A percentile compares a stretch with the other conserved stretches of the same genome.
Evolutionary conservation across 2,329 filamentous ascomycete species (phyloP).

Genomic region (Passalora sequoiae): DNA sequence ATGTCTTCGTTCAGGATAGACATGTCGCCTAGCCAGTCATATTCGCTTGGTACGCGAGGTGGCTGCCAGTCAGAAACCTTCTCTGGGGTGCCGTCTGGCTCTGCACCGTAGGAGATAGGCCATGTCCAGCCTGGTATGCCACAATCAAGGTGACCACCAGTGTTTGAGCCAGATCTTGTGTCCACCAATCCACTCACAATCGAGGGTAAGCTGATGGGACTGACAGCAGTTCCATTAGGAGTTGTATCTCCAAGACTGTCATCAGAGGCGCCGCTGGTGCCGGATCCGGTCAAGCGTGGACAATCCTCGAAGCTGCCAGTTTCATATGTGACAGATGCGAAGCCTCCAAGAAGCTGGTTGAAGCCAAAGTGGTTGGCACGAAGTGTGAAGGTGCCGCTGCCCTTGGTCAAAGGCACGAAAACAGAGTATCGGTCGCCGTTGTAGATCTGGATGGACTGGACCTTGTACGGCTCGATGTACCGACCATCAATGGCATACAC

Average conservation of each 20-base stretch:
- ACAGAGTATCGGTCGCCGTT: constrained; percentile 54
- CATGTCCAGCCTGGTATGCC: background rate
- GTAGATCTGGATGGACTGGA: constrained; percentile 43
- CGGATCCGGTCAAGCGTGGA: background rate
- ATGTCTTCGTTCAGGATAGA: background rate
- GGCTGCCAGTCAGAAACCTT: constrained; percentile 3
- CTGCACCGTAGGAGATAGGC: background rate
- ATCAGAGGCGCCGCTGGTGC: background rate
- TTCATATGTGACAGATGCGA: constrained; percentile 12
- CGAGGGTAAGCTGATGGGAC: background rate
- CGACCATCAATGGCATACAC: constrained; percentile 19
- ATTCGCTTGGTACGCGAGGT: background rate
- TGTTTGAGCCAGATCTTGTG: background rate
- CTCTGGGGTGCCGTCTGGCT: constrained; percentile 8
- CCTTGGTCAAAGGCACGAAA: constrained; percentile 44
- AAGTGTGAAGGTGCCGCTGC: constrained; percentile 35
- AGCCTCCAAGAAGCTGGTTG: constrained; percentile 14
- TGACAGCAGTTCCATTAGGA: background rate
- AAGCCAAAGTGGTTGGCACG: constrained; percentile 10
- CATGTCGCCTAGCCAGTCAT: background rate
- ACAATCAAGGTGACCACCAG: background rate
- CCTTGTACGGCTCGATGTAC: constrained; percentile 46
- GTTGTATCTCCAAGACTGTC: background rate
- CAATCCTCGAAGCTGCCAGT: background rate
- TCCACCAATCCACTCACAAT: background rate